phyloP scores from a whole-genome alignment of 192 early-diverging fungal genomes.

The Obelidium mucronatum region DNA sequence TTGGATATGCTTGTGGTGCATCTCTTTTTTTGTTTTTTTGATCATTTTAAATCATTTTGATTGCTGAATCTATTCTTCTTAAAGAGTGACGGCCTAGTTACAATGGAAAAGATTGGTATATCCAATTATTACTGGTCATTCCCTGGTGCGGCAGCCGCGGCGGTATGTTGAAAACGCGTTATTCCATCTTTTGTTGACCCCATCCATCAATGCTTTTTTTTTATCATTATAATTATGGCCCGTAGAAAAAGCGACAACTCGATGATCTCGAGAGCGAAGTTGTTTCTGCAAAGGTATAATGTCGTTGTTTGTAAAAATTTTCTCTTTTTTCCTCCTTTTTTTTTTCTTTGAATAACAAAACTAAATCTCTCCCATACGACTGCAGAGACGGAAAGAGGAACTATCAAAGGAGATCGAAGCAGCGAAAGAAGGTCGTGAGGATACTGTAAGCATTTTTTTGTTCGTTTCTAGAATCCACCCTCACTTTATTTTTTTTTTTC shows the following conservation, averaged over 20 bases:
- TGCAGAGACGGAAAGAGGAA: constrained; percentile 45
- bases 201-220: too few relatives aligned
- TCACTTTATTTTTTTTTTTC: neutral
- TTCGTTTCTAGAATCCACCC: neutral
- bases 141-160: constrained; percentile 69
- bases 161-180: too few relatives aligned
- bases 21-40: neutral
- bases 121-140: constrained; percentile 96
- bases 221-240: too few relatives aligned
- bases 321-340: neutral
- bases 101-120: constrained; percentile 84
- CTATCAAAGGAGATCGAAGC: constrained; percentile 53
- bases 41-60: neutral
- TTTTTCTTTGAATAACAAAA: neutral
- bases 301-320: constrained; percentile 41
- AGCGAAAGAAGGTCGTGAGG: constrained; percentile 68
- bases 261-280: neutral
- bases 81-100: constrained; percentile 77
- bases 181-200: too few relatives aligned
- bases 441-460: constrained; percentile 53
- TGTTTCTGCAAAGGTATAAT: neutral
- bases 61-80: neutral
- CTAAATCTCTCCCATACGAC: neutral
- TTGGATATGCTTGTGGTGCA: constrained; percentile 75
- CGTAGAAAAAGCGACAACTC: neutral